phyloP scores from a whole-genome alignment of 2,329 filamentous ascomycete genomes.

The Monilinia fructigena region DNA sequence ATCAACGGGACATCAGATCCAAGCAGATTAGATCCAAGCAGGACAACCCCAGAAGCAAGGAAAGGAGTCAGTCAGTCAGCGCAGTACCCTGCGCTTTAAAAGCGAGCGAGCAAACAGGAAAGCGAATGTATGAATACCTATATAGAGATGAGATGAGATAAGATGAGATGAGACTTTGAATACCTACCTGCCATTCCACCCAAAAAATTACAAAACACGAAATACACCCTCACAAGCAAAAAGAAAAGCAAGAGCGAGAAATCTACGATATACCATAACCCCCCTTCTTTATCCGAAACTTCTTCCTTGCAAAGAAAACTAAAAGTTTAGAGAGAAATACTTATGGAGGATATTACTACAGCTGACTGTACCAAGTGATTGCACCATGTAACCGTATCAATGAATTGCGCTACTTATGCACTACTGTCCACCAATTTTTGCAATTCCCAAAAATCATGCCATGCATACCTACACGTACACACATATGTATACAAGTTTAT shows the following conservation, averaged over 20 bases:
- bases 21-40: too few relatives aligned
- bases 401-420: slow-evolving; percentile 10
- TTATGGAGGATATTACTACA: background rate
- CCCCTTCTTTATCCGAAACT: too few relatives aligned
- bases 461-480: background rate
- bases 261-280: too few relatives aligned
- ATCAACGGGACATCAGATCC: background rate
- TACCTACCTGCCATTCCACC: too few relatives aligned
- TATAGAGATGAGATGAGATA: too few relatives aligned
- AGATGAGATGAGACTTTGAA: too few relatives aligned
- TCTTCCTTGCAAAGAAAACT: too few relatives aligned
- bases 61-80: background rate
- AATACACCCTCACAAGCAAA: too few relatives aligned
- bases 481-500: slow-evolving; percentile 6
- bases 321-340: background rate
- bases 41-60: background rate
- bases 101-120: background rate
- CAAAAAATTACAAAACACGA: too few relatives aligned
- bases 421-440: background rate
- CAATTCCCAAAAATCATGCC: background rate
- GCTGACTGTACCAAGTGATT: background rate
- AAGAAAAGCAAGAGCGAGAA: too few relatives aligned
- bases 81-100: background rate
- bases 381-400: background rate
- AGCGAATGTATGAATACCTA: background rate